Conservation (phyloP, 176 grass and related monocot genomes). For the Phoenix roebelenii region DNA sequence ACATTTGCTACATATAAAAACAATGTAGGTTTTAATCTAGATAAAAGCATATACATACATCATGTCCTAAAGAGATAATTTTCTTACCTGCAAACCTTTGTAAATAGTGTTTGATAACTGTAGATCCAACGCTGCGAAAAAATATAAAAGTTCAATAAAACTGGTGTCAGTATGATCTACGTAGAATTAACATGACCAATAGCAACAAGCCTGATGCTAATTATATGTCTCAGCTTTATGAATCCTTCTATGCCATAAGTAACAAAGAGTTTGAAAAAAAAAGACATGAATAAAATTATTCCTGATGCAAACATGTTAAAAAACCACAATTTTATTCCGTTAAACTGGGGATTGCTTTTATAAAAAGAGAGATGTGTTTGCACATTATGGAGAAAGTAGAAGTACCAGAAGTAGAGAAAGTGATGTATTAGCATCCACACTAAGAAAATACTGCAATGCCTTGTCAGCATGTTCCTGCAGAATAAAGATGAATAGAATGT, state of each 20-base stretch:
- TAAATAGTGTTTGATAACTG: conserved; percentile 69
- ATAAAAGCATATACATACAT: conserved; percentile 16
- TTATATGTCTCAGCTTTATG: too few relatives aligned
- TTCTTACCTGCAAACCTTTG: conserved; percentile 72
- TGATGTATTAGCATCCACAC: conserved; percentile 50
- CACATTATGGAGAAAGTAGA: not conserved
- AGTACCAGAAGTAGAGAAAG: conserved; percentile 75
- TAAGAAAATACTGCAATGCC: conserved; percentile 78
- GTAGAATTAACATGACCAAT: too few relatives aligned
- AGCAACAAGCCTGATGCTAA: too few relatives aligned
- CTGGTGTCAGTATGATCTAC: not conserved
- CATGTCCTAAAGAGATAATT: conserved; percentile 2
- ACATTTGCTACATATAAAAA: conserved; percentile 67
- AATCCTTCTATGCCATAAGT: too few relatives aligned
- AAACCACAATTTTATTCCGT: not conserved
- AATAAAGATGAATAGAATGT: conserved; percentile 25
- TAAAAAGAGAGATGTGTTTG: too few relatives aligned
- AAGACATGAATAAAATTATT: not conserved
- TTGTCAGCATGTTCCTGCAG: conserved; percentile 86
- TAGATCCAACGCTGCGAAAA: conserved; percentile 70
- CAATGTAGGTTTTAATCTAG: conserved; percentile 18
- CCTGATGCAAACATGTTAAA: not conserved
- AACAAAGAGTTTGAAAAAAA: too few relatives aligned
- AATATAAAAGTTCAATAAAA: conserved; percentile 25
- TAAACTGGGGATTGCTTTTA: too few relatives aligned